These are phyloP conservation scores for Xylaria multiplex DNA, from an alignment of 2,329 filamentous ascomycete genomes.

Conservation along the genomic window DNA sequence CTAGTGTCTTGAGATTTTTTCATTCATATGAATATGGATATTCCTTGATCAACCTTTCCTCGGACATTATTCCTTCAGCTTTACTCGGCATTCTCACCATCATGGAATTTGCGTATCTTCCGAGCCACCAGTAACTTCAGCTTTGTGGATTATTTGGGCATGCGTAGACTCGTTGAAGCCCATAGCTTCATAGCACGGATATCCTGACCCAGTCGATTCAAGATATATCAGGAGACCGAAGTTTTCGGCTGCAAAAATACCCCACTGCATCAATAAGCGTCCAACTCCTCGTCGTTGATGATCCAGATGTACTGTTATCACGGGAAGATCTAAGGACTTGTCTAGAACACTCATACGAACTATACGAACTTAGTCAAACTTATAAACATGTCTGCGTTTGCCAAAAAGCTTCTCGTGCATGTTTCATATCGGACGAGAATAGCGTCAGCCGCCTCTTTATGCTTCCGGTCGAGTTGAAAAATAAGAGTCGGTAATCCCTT, in stretches of 20 bases:
- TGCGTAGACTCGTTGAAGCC: slow-evolving; percentile 41
- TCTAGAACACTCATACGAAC: not conserved
- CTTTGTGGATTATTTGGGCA: slow-evolving; percentile 40
- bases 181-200: slow-evolving; percentile 36
- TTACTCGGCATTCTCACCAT: slow-evolving; percentile 44
- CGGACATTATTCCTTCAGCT: slow-evolving; percentile 39
- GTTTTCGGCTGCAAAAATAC: slow-evolving; percentile 38
- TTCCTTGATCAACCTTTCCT: slow-evolving; percentile 34
- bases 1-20: slow-evolving; percentile 18
- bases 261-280: slow-evolving; percentile 40
- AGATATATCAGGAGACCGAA: slow-evolving; percentile 42
- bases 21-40: slow-evolving; percentile 35
- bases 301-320: slow-evolving; percentile 43
- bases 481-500: not conserved
- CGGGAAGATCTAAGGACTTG: slow-evolving; percentile 38
- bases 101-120: slow-evolving; percentile 38
- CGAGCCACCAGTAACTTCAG: slow-evolving; percentile 37
- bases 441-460: slow-evolving; percentile 37
- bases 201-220: slow-evolving; percentile 37
- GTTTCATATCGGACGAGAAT: slow-evolving; percentile 41
- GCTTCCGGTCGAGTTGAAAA: slow-evolving; percentile 36
- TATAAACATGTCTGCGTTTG: slow-evolving; percentile 41
- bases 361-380: slow-evolving; percentile 24
- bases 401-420: slow-evolving; percentile 44
- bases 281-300: slow-evolving; percentile 41